Base-by-base conservation (phyloP, 192 early-diverging fungal species). In the Radiomyces spectabilis region DNA sequence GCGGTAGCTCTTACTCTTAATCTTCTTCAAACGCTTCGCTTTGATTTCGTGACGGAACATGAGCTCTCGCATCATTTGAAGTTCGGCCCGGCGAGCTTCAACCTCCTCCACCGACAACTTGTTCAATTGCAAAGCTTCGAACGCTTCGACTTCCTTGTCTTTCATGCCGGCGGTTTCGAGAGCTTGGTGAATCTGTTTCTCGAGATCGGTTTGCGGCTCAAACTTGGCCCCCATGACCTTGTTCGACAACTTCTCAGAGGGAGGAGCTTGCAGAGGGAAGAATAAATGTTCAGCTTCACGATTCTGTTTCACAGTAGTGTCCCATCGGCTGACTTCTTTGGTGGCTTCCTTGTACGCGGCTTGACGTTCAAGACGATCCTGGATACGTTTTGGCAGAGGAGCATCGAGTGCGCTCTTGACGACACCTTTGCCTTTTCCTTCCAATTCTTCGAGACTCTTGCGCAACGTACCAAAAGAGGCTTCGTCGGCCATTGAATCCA, bases 1-100 rank as follows among this genome's bases (percentile, higher is more conserved):
- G 26, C 88, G 83, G 59, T 94, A 99, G 3, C 90, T 71, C 72
- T 97, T 97, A 75, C 89, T 93, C 76, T 99, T 99, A 68, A 99
- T 98, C 73, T 98, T 98, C 44, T 91, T 86, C 32, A 90, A 75
- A 41, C 92, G 83, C 68, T 93, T 95, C 43, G 85, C 82, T 54
- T 94, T 93, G 33, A 85, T 79, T 64, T 98, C 94, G 39, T 89
- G 79, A 29, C 91, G 90, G 75, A 95, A 95, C 85, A 94, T 82
- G 40, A 97, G 72, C 33, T 92, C 88, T 19, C 95, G 85, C 91
- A 95, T 92, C 74, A 85, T 79, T 18, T 84, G 86, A 31, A 95
- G 74, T 46, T 99, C 89, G 0, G 75, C 71, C 27, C 86, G 83
- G 10, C 90, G 80, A 29, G 63, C 75, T 27, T 77, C 71, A 6